Evolutionary conservation across 495 filamentous ascomycete species (phyloP), one percentile per base, ranked within the genome.

Genomic region (Aspergillus wentii): DNA sequence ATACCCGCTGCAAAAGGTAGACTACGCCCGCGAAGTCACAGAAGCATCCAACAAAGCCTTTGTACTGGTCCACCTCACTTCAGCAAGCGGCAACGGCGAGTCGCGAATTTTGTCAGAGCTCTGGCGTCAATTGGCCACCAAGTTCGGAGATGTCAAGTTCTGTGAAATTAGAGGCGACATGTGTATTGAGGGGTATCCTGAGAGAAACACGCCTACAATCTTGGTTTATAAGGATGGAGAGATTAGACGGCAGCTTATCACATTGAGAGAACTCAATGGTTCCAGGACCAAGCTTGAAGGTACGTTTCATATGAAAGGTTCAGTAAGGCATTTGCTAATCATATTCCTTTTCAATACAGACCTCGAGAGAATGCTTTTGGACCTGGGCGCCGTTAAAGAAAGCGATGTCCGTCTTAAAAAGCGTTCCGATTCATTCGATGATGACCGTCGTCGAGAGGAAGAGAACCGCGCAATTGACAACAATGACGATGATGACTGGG

Each of bases 131-230:
- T 66, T 89, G 41, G 92, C 92, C 11, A 61, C 59, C 38, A 86
- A 87, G 52, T 97, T 82, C 52, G 87, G 87, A 19, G 89, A 99
- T 41, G 62, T 97, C 55, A 99, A 99, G 64, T 99, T 99, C 67
- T 96, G 90, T 57, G 88, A 99, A 63, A 97, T 99, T 30, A 74
- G 80, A 48, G 92, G 79, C 2, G 82, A 89, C 53, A 81, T 94
- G 76, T 95, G 92, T 40, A 95, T 99, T 51, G 92, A 97, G 64
- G 84, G 84, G 15, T 99, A 97, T 58, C 92, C 92, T 11, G 94
- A 97, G 54, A 74, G 74, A 35, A 97, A 96, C 53, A 94, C 88
- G 33, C 92, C 92, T 7, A 99, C 92, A 5, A 90, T 99, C 20
- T 62, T 99, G 39, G 77, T 94, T 0, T 99, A 97, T 54, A 80